These are phyloP conservation scores for Aspergillus brasiliensis DNA, from an alignment of 2,329 filamentous ascomycete species.

Conservation along the genomic window DNA sequence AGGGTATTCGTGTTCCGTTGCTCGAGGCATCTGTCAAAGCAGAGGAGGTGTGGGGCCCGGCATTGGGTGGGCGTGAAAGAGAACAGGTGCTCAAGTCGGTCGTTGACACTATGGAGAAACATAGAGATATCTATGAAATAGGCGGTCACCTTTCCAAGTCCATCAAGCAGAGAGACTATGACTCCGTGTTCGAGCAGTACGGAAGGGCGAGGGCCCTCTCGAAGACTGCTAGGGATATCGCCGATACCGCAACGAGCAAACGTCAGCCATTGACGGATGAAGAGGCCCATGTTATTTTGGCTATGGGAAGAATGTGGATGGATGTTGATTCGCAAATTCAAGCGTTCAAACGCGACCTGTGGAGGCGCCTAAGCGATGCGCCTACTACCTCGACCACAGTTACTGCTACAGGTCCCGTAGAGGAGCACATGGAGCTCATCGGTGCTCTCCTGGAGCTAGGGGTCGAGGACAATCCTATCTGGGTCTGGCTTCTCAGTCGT, in stretches of 20 bases:
- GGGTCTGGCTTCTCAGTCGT: constrained; percentile 88
- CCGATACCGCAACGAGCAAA: constrained; percentile 56
- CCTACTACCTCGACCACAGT: constrained; percentile 58
- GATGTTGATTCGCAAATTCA: constrained; percentile 88
- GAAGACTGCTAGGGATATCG: constrained; percentile 73
- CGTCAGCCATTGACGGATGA: constrained; percentile 67
- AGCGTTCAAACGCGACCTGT: constrained; percentile 83
- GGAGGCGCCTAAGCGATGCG: constrained; percentile 74
- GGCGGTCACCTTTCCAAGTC: constrained; percentile 76
- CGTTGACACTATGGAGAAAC: constrained; percentile 72
- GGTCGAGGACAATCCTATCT: constrained; percentile 93
- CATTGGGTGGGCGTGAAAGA: constrained; percentile 84
- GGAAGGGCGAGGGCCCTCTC: constrained; percentile 78
- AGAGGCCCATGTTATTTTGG: constrained; percentile 81
- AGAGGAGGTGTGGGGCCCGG: constrained; percentile 96
- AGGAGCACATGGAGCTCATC: constrained; percentile 92
- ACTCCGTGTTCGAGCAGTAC: constrained; percentile 83
- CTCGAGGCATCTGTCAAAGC: constrained; percentile 91
- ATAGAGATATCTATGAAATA: constrained; percentile 80
- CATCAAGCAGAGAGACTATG: constrained; percentile 89
- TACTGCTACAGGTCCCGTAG: constrained; percentile 58
- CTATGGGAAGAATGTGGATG: constrained; percentile 92
- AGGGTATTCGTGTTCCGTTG: constrained; percentile 84
- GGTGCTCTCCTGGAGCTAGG: constrained; percentile 86
- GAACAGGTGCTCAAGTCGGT: constrained; percentile 84